Evolutionary conservation across 768 basidiomycete species (phyloP).

Genomic region (Termitomyces sp.): DNA sequence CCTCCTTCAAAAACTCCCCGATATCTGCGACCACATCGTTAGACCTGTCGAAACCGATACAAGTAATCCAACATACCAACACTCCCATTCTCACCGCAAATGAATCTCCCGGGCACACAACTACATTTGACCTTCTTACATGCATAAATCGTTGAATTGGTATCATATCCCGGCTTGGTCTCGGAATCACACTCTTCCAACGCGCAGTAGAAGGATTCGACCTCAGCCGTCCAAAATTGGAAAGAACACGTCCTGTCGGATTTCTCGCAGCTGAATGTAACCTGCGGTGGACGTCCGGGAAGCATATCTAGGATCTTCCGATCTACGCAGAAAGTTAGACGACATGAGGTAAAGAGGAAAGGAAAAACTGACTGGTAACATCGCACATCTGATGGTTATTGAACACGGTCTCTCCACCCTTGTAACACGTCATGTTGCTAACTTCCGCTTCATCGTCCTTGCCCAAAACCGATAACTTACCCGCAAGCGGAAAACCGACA

Average conservation of each 20-base stretch:
- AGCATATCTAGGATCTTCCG: constrained; percentile 91
- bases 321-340: constrained; percentile 42
- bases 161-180: constrained; percentile 45
- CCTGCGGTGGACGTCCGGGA: constrained; percentile 88
- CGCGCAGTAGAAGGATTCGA: constrained; percentile 95
- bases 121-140: constrained; percentile 86
- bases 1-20: constrained; percentile 83
- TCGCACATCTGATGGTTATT: constrained; percentile 97
- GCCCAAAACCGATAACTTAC: constrained; percentile 31
- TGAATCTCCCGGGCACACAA: constrained; percentile 90
- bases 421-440: constrained; percentile 89
- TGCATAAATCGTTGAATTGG: constrained; percentile 69
- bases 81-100: constrained; percentile 94
- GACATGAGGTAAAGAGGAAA: neutral
- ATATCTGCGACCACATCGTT: constrained; percentile 59
- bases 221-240: constrained; percentile 96
- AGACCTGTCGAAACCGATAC: neutral
- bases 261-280: constrained; percentile 89
- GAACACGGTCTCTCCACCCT: constrained; percentile 88
- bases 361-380: constrained; percentile 79
- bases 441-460: constrained; percentile 30
- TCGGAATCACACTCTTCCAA: constrained; percentile 64
- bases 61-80: constrained; percentile 56
- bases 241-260: constrained; percentile 69
- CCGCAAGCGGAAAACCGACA: constrained; percentile 30